These are phyloP conservation scores for Kwoniella heveanensis DNA, from an alignment of 768 basidiomycete species.

Conservation along the genomic window DNA sequence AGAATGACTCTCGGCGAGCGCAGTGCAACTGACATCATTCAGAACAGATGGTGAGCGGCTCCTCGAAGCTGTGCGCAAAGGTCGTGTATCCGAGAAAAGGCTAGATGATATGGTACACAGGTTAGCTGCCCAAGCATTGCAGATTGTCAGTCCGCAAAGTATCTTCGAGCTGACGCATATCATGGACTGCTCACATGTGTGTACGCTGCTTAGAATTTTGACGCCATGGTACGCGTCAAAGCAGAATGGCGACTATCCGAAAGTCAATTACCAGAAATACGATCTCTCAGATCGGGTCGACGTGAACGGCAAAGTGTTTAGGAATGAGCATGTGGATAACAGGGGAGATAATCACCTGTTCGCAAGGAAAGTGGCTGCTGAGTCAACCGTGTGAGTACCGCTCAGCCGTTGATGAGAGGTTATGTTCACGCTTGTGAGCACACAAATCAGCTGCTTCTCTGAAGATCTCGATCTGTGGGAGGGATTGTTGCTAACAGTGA, in stretches of 20 bases:
- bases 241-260: slow-evolving; percentile 67
- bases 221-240: slow-evolving; percentile 60
- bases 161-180: too few species aligned
- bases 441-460: too few species aligned
- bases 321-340: slow-evolving; percentile 59
- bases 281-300: slow-evolving; percentile 32
- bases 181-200: not conserved
- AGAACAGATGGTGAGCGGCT: slow-evolving; percentile 38
- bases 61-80: slow-evolving; percentile 37
- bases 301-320: slow-evolving; percentile 27
- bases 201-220: slow-evolving; percentile 39
- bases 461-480: too few species aligned
- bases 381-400: slow-evolving; percentile 48
- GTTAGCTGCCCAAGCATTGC: slow-evolving; percentile 18
- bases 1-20: too few species aligned
- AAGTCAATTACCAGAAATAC: slow-evolving; percentile 59
- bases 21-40: too few species aligned
- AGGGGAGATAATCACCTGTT: slow-evolving; percentile 65
- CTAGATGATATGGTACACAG: slow-evolving; percentile 51
- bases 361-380: slow-evolving; percentile 45
- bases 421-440: too few species aligned
- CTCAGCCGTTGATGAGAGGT: not conserved
- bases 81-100: slow-evolving; percentile 34
- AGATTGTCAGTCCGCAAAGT: too few species aligned
- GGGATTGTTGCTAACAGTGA: too few species aligned